phyloP scores from a whole-genome alignment of 305 asterid genomes.

The Ajuga reptans region DNA sequence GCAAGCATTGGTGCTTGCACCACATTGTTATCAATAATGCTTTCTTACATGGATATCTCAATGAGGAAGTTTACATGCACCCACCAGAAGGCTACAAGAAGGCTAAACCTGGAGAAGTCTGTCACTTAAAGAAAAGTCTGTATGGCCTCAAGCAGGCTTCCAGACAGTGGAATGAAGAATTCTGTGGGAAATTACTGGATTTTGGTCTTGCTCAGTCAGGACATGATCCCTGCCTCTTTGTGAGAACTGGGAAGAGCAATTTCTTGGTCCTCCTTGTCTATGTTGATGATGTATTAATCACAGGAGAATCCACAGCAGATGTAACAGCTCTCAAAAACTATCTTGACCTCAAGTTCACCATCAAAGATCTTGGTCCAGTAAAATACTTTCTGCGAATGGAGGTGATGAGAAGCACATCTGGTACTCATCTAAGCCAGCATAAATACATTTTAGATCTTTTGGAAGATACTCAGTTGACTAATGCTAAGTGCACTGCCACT shows the following conservation, averaged over 20 bases:
- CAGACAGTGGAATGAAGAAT: background rate
- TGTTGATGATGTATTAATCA: background rate
- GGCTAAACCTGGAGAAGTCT: background rate
- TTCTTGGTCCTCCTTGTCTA: background rate
- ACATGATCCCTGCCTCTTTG: background rate
- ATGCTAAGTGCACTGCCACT: background rate
- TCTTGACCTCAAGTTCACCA: background rate
- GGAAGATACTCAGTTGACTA: rapidly evolving
- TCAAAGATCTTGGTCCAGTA: background rate
- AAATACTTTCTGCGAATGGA: background rate
- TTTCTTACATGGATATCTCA: too few relatives aligned
- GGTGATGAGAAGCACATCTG: background rate
- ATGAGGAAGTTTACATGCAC: too few relatives aligned
- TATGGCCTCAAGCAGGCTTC: background rate
- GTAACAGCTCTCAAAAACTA: background rate
- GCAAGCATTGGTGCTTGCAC: background rate
- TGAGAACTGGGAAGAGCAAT: rapidly evolving
- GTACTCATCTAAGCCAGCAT: background rate
- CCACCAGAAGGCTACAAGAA: background rate
- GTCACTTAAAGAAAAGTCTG: background rate
- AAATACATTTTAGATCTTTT: background rate
- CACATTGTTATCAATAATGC: background rate
- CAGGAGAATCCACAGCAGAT: background rate
- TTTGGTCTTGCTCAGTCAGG: background rate
- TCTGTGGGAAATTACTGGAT: background rate